Base-by-base conservation (phyloP, 257 asterid species). In the Ehretia macrophylla region DNA sequence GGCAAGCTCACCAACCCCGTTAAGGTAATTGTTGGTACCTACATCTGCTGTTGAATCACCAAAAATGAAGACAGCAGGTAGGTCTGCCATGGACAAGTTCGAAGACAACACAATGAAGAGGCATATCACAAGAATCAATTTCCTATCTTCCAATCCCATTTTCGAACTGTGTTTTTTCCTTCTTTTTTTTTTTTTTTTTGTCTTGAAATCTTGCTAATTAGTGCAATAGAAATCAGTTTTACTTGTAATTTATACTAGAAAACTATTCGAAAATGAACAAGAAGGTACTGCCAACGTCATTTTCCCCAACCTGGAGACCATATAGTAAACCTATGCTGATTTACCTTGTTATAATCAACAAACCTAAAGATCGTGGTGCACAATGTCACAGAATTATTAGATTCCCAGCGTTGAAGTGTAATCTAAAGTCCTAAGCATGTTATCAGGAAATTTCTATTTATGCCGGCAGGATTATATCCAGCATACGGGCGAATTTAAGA, bases 41-140 rank as follows among this genome's bases (percentile, higher is more conserved):
- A 75, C 89, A 57, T 83, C 89, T 18, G 74, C 80, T 0, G 82
- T 79, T 5, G 89, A 83, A 57, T 83, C 86, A 8, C 89, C 89
- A 23, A 83, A 77, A 9, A 83, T 55, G 68, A 79, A 82, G 0
- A 79, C 48, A 1, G 69, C 62, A 49, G 68, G 67, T 56, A 68
- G 49, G 12, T 51, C 60, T 56, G 69, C 74, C 50, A 11, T 56
- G 9, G 51, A 37, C 59, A 62, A 52, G 21, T 51, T 14, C 35
- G 4, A 27, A 3, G 35, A 27, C 18, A 39, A 17, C 18, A 14
- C 16, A 40, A 21, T 37, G 46, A 52, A 49, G 62, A 58, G 11
- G 10, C 14, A 42, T 46, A 62, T 10, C 1, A 62, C 22, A 4
- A 39, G 12, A 21, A 39, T 19, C 59, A 44, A 51, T 35, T 13